Conservation (phyloP, 306 rosid genomes). For the Trifolium subterraneum region DNA sequence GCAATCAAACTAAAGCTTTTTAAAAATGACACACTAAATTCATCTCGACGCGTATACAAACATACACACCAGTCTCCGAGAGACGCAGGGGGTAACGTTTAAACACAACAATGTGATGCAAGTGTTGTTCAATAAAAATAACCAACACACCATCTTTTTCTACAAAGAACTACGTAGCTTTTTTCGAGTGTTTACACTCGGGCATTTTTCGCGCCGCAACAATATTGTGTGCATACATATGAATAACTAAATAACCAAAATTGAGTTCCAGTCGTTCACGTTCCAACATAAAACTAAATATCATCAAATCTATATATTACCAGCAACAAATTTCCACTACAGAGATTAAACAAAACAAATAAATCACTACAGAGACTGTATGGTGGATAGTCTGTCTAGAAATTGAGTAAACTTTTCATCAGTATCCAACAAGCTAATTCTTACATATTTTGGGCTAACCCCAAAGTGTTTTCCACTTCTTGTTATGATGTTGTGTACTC, state of each 20-base stretch:
- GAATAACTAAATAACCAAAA: not conserved
- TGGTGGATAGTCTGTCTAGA: conserved; percentile 48
- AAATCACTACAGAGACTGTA: conserved; percentile 1
- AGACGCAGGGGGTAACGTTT: too few relatives aligned
- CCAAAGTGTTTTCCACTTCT: conserved; percentile 63
- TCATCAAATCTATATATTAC: not conserved
- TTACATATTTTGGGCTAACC: conserved; percentile 53
- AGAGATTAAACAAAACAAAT: not conserved
- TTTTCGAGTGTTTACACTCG: too few relatives aligned
- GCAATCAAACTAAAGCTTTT: too few relatives aligned
- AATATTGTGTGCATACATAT: too few relatives aligned
- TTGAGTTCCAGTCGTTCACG: not conserved
- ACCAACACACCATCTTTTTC: too few relatives aligned
- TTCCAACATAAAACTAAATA: not conserved
- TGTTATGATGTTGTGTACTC: conserved; percentile 50
- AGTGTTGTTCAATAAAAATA: too few relatives aligned
- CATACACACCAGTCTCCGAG: too few relatives aligned
- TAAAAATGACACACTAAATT: too few relatives aligned
- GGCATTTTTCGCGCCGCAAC: too few relatives aligned
- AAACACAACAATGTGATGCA: too few relatives aligned
- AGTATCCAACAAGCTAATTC: conserved; percentile 60
- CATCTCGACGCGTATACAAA: too few relatives aligned
- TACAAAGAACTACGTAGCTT: too few relatives aligned
- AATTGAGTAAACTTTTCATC: conserved; percentile 49
- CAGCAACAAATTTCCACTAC: not conserved